Base-by-base conservation (phyloP, 352 stramenopile species). In the Phytophthora tentaculata region DNA sequence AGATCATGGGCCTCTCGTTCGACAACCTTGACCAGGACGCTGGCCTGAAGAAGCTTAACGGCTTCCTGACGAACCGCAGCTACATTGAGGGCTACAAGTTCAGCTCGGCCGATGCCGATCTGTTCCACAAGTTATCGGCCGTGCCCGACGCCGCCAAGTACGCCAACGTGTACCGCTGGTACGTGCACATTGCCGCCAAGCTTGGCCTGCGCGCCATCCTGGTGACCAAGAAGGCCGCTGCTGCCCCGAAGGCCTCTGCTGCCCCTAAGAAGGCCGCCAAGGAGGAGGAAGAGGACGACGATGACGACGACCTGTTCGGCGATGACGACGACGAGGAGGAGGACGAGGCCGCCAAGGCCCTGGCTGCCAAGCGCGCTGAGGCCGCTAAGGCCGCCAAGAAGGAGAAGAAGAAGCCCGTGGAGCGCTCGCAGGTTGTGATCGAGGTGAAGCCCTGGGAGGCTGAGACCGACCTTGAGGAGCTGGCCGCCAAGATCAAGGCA, bases 81-180 rank as follows among this genome's bases (percentile, higher is more conserved):
- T 96, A 96, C 77, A 76, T 96, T 32, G 83, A 91, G 51, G 89
- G 86, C 53, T 95, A 74, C 74, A 71, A 81, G 43, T 92, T 93
- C 62, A 88, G 80, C 51, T 69, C 78, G 12, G 80, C 80, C 32
- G 89, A 96, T 64, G 74, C 77, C 14, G 69, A 72, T n/a, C 47
- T 87, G 14, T 94, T 94, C 64, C 54, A 71, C 39, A 71, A 88
- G 65, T 71, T 89, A 57, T 43, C 69, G 32, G 29, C 62, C 43
- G 67, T 71, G 4, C 80, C 82, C 12, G 80, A 90, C 53, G 71
- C 77, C 52, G 64, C 60, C 61, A 88, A 89, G 71, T 74, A 67
- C 60, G 77, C 79, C 47, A 85, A 92, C 64, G 82, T 89, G 5
- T 89, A 89, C 68, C 80, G 84, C 51, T 92, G 81, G 80, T 86